A percentile compares a stretch with the other conserved stretches of the same genome.
Conservation (phyloP, 208 protist species). For the Crithidia expoeki region DNA sequence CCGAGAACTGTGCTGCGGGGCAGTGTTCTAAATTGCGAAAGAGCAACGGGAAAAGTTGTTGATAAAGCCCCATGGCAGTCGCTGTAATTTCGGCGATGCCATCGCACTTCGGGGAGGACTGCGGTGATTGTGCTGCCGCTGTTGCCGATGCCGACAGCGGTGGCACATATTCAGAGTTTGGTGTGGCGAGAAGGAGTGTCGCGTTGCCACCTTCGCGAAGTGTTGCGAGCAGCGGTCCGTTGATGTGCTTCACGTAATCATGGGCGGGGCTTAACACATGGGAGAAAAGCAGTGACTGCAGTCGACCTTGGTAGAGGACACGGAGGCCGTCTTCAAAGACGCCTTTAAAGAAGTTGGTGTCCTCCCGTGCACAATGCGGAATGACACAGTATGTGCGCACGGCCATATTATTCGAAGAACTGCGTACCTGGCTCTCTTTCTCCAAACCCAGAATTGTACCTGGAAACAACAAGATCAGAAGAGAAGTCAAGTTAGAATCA, state of each 20-base stretch:
- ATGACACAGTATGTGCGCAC: conserved; percentile 82
- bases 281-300: conserved; percentile 52
- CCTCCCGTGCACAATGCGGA: conserved; percentile 60
- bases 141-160: neutral
- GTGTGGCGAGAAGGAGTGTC: conserved; percentile 51
- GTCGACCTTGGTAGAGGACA: conserved; percentile 42
- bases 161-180: conserved; percentile 36
- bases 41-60: conserved; percentile 52
- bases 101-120: neutral
- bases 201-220: conserved; percentile 49
- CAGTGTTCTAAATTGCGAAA: conserved; percentile 52
- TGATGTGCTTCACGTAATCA: conserved; percentile 53
- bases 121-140: neutral
- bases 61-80: conserved; percentile 59
- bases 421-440: too few species aligned
- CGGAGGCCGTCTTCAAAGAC: conserved; percentile 79
- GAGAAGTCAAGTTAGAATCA: too few species aligned
- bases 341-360: conserved; percentile 65
- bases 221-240: conserved; percentile 54
- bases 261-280: conserved; percentile 78
- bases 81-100: conserved; percentile 25
- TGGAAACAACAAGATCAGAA: too few species aligned
- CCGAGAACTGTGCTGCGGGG: conserved; percentile 41
- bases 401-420: conserved; percentile 9
- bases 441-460: too few species aligned